Base-by-base conservation (phyloP, 1,139 yeast species). In the Entelexis paramagnoliae region DNA sequence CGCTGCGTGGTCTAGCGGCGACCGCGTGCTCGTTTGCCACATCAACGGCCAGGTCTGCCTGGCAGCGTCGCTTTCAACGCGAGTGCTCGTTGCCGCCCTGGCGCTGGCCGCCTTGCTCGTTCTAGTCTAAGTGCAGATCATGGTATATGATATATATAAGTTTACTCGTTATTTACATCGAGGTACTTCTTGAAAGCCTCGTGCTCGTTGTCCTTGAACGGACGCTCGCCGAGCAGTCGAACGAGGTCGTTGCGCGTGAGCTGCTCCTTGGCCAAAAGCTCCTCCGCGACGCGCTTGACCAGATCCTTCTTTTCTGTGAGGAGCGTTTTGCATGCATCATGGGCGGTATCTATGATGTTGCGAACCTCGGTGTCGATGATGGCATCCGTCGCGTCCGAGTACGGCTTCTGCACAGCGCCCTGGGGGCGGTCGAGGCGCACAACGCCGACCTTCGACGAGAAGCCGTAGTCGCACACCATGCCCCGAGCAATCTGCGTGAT, bases 121-220 rank as follows among this genome's bases (percentile, higher is more conserved):
- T 28, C 14, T 28, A 11, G 4, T 28, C 13, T 9, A 28, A 10
- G 16, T 22, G 11, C 16, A 6, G 16, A 11, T 38, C 41, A 35
- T 38, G 29, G 29, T 38, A 35, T 19, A 13, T 4, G 10, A 17
- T 41, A 20, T 29, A 29, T 3, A 13, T 14, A 14, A 5, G 17
- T 45, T 35, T 45, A 46, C 36, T 26, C 41, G 29, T 49, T 44
- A 19, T 53, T 43, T 24, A 53, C 60, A 39, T 61, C 62, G 47
- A 68, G 66, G 66, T 89, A 89, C 68, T 89, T 89, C 66, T 87
- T 95, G 71, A 91, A 88, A 7, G 96, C 96, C 62, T 87, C 96
- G 64, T 89, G 89, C 54, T 59, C 62, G 60, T 78, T 78, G 64
- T 87, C 95, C 13, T 84, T 83, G 76, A 83, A 65, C 19, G 95